These are phyloP conservation scores for Trichoderma citrinoviride DNA, from an alignment of 2,329 filamentous ascomycete genomes.

Conservation along the genomic window DNA sequence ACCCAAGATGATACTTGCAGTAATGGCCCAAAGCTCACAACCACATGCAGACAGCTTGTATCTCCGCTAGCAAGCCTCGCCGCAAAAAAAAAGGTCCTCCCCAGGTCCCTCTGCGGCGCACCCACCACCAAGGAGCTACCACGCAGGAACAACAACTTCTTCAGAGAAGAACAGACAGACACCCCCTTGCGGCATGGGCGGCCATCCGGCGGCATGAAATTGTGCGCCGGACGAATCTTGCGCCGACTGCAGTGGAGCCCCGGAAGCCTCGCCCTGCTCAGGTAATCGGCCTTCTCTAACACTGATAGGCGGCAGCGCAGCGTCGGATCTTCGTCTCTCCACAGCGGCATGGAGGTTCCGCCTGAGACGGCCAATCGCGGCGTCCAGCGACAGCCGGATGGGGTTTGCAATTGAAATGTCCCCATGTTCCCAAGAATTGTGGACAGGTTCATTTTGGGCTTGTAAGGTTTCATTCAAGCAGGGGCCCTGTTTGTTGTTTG, in stretches of 20 bases:
- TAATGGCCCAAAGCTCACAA: too few species aligned
- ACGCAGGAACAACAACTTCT: too few species aligned
- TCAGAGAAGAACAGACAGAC: too few species aligned
- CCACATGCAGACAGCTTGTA: too few species aligned
- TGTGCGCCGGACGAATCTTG: constrained; percentile 20
- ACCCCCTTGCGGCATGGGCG: background rate
- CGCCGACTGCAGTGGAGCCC: background rate
- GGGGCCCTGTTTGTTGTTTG: too few species aligned
- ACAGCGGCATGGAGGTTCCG: background rate
- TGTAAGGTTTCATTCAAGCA: too few species aligned
- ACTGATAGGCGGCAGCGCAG: background rate
- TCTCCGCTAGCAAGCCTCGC: background rate
- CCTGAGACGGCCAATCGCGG: background rate
- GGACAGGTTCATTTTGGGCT: background rate
- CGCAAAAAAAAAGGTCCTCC: background rate
- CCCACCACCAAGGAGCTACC: background rate
- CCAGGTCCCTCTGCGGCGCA: background rate
- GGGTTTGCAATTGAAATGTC: background rate
- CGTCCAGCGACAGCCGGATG: constrained; percentile 4
- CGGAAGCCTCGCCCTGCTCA: background rate
- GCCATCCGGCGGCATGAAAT: constrained; percentile 15
- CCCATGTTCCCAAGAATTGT: background rate
- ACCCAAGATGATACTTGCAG: too few species aligned
- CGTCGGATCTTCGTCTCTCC: constrained; percentile 3
- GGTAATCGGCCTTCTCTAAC: background rate